Evolutionary conservation across 163 green algal species (phyloP).

Genomic region (Chlamydomonas reinhardtii): DNA sequence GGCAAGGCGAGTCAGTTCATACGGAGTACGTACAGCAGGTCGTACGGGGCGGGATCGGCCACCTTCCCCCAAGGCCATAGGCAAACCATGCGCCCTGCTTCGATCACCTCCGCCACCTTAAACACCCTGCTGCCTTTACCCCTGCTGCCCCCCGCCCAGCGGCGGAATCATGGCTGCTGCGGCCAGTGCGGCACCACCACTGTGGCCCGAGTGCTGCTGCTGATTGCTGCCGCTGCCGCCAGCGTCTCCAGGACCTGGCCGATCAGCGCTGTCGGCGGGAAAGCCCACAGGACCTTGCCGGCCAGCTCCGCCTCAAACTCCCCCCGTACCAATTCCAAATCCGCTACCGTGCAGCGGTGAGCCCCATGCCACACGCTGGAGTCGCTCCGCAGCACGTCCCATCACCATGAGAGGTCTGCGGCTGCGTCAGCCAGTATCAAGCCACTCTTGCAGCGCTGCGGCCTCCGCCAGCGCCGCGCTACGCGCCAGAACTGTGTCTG

Average conservation of each 20-base stretch:
- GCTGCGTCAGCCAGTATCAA: not conserved
- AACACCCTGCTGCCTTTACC: not conserved
- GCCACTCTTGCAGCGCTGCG: no score
- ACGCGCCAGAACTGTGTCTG: no score
- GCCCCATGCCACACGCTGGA: not conserved
- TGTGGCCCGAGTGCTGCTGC: not conserved
- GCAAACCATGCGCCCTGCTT: not conserved
- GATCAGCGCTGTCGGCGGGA: not conserved
- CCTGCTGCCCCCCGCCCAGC: no score
- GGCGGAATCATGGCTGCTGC: not conserved
- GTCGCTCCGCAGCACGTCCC: not conserved
- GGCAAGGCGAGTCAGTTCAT: not conserved
- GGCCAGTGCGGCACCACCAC: not conserved
- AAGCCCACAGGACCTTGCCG: conserved; percentile 5
- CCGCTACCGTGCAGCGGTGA: not conserved
- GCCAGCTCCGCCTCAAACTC: not conserved
- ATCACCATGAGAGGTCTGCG: not conserved
- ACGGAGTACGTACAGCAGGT: not conserved
- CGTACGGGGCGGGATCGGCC: not conserved
- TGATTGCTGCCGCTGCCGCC: not conserved
- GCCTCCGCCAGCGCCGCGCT: no score
- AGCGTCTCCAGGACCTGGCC: not conserved
- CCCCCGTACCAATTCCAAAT: not conserved
- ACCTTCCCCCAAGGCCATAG: not conserved
- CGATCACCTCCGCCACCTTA: not conserved